Evolutionary conservation across 345 rosid species (phyloP), one percentile per base, ranked within the genome.

Genomic region (Raphanus sativus): DNA sequence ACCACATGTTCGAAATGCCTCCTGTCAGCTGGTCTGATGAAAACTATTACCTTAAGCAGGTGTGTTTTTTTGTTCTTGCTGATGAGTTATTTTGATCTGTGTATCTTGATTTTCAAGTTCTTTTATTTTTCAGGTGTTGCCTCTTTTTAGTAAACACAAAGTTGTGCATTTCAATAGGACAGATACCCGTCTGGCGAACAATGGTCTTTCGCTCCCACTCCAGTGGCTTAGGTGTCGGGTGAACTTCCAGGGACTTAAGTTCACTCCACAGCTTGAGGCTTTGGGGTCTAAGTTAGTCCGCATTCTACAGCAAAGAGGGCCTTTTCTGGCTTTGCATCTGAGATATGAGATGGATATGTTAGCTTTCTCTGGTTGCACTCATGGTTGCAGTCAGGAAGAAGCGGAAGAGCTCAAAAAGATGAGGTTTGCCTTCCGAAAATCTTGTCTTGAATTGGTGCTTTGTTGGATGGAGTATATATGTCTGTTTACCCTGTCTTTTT

Each of bases 331-430:
- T 67, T 85, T 95, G 85, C 99, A 95, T 89, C 90, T 95, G 26
- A 85, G 99, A 82, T 95, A 95, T 64, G 99, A 92, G 88, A 95
- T 92, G 99, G 98, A 95, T 85, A 92, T 95, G 99, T 76, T 95
- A 80, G 96, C 99, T 83, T 95, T 95, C 88, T 92, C 94, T 29
- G 99, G 99, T 67, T 95, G 99, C 63, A 92, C 98, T 62, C 93
- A 85, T 77, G 99, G 99, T 60, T 94, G 99, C 85, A 82, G 91
- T 17, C 59, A 30, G 50, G 94, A 85, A 87, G 99, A 94, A 88
- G 97, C 99, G 2, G 94, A 87, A 73, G 92, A 92, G 77, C 92
- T 94, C 55, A 92, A 94, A 82, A 87, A 62, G 68, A 75, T 94
- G 91, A 92, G 99, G 99, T 94, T 72, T 65, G 24, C 34, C 45